These are phyloP conservation scores for Neurospora sp. DNA, from an alignment of 495 filamentous ascomycete genomes.

Conservation along the genomic window DNA sequence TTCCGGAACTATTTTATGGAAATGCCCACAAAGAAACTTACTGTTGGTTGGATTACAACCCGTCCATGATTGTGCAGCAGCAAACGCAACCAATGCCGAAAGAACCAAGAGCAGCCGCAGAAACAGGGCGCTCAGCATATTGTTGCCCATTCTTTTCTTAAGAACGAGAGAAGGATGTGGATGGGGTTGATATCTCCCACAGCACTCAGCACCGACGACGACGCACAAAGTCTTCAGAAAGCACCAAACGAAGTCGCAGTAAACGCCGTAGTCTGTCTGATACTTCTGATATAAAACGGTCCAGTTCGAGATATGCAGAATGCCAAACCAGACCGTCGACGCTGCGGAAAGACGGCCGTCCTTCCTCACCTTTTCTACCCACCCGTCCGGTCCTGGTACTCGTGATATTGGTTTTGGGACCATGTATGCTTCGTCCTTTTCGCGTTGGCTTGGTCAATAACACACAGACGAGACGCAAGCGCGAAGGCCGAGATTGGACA, in stretches of 20 bases:
- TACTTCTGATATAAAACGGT: background rate
- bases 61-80: constrained; percentile 2
- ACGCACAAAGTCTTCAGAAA: background rate
- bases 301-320: background rate
- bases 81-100: background rate
- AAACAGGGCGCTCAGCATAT: background rate
- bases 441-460: background rate
- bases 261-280: background rate
- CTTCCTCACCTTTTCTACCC: background rate
- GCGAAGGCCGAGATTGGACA: background rate
- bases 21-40: background rate
- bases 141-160: background rate
- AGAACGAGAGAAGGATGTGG: background rate
- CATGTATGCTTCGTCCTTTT: background rate
- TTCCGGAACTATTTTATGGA: background rate
- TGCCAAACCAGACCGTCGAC: background rate
- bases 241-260: background rate
- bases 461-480: background rate
- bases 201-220: background rate
- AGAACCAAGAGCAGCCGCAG: background rate
- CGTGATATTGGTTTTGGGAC: background rate
- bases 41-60: constrained; percentile 8
- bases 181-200: background rate
- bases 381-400: background rate
- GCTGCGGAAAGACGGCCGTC: background rate